Base-by-base conservation (phyloP, 1,284 basidiomycete genomes). In the Earliella scabrosa region DNA sequence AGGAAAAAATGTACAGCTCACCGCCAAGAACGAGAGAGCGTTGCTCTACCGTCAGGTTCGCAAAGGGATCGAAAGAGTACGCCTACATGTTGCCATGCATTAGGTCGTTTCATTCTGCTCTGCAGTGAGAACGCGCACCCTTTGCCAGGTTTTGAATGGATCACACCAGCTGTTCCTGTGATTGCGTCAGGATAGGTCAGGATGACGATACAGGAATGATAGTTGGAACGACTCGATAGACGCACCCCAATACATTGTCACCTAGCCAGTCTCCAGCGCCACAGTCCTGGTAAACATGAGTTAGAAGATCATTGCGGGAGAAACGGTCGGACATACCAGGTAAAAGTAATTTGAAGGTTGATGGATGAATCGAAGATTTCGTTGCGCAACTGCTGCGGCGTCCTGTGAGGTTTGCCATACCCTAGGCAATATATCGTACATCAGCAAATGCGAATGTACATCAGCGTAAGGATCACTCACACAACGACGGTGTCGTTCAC, bases 181-280 rank as follows among this genome's bases (percentile, higher is more conserved):
- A 20, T 3, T 23, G 1, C 18, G 23, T 10, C 3, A 18, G 9
- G 16, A 23, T 6, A 1, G n/a, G 21, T 20, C 4, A 8, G 13
- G 13, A 34, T 24, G n/a, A 39, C 6, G 16, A 8, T 18, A 3
- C 14, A 18, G 21, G 13, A 14, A 50, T 44, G 45, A 11, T 23
- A 39, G 21, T 11, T n/a, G n/a, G 2, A 50, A 23, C 7, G 29
- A 6, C 29, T 31, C 13, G n/a, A 29, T n/a, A 13, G 4, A 44
- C 51, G n/a, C 45, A 64, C 67, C 66, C 67, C 18, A 56, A 31
- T 13, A 65, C 38, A 38, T 75, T 63, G 29, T 76, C 74, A 8
- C 88, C 90, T 8, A 93, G 60, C 91, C 92, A 95, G 35, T 72
- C 83, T 1, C 93, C 92, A 0, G 75, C 85, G 11, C 94, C 92